A percentile compares a stretch with the other conserved stretches of the same genome.
Conservation (phyloP, 2,329 filamentous ascomycete genomes). For the Paecilomyces variotii region DNA sequence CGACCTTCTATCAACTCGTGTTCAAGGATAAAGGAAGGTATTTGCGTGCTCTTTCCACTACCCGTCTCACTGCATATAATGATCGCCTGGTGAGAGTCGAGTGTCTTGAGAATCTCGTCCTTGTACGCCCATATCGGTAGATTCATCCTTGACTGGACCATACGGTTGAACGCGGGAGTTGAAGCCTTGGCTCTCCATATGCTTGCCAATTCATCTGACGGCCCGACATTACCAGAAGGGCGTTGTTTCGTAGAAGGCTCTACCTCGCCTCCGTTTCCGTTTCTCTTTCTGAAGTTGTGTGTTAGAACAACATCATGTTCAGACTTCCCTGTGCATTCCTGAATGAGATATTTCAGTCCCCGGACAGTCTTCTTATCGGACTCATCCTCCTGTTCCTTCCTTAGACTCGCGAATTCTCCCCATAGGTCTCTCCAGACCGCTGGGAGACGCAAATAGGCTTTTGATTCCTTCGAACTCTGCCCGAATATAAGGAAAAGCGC, state of each 20-base stretch:
- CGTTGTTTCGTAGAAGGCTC: constrained; percentile 17
- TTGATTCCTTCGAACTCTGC: constrained; percentile 74
- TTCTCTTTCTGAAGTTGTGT: constrained; percentile 59
- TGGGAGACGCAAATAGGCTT: constrained; percentile 69
- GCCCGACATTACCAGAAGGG: constrained; percentile 12
- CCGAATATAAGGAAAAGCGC: constrained; percentile 76
- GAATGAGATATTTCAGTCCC: constrained; percentile 45
- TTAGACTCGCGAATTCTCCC: constrained; percentile 64
- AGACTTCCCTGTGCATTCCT: constrained; percentile 36
- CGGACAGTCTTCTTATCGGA: constrained; percentile 62
- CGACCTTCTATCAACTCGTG: constrained; percentile 74
- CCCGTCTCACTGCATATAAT: constrained; percentile 97
- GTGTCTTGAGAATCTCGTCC: constrained; percentile 65
- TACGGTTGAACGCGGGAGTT: constrained; percentile 57
- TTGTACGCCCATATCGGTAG: constrained; percentile 87
- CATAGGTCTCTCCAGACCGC: constrained; percentile 78
- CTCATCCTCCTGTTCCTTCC: constrained; percentile 62
- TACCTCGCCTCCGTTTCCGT: constrained; percentile 21
- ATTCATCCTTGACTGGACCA: constrained; percentile 70
- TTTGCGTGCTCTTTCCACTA: constrained; percentile 93
- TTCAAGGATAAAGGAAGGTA: constrained; percentile 90
- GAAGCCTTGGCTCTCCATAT: constrained; percentile 47
- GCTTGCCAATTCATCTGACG: constrained; percentile 37
- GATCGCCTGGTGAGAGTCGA: constrained; percentile 74
- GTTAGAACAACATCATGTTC: constrained; percentile 70